Evolutionary conservation across 495 filamentous ascomycete genomes (phyloP).

Genomic region (Xylaria palmicola): DNA sequence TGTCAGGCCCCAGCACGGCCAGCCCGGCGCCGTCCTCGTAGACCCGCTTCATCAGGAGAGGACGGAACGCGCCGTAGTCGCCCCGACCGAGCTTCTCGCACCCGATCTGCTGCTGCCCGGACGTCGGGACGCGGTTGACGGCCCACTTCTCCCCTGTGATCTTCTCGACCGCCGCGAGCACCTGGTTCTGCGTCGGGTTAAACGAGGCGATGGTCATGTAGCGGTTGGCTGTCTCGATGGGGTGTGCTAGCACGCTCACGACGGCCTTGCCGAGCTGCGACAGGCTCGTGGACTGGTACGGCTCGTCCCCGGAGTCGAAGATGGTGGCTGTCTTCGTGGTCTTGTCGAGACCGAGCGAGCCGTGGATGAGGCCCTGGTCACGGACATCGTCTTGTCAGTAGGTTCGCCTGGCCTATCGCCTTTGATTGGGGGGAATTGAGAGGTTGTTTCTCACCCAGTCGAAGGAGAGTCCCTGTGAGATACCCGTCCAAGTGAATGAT

Average conservation of each 20-base stretch:
- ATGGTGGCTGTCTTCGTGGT: slow-evolving; percentile 43
- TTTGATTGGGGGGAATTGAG: neutral
- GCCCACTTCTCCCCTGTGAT: slow-evolving; percentile 43
- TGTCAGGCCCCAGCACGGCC: slow-evolving; percentile 28
- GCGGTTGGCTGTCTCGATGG: slow-evolving; percentile 54
- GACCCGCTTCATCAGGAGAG: slow-evolving; percentile 35
- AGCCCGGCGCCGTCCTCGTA: slow-evolving; percentile 48
- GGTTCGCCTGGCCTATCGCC: neutral
- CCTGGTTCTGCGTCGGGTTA: slow-evolving; percentile 53
- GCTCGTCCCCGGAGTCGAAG: slow-evolving; percentile 54
- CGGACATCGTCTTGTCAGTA: neutral
- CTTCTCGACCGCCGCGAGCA: slow-evolving; percentile 51
- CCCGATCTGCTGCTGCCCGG: slow-evolving; percentile 43
- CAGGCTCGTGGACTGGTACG: slow-evolving; percentile 49
- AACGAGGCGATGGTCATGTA: slow-evolving; percentile 51
- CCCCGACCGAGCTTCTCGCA: slow-evolving; percentile 45
- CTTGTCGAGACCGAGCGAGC: slow-evolving; percentile 42
- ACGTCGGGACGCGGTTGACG: slow-evolving; percentile 37
- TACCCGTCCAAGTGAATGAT: slow-evolving; percentile 50
- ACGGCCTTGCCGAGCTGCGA: slow-evolving; percentile 49
- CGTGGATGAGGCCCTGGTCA: slow-evolving; percentile 37
- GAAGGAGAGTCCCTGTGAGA: slow-evolving; percentile 53
- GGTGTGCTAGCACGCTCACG: slow-evolving; percentile 48
- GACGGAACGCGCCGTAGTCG: slow-evolving; percentile 43
- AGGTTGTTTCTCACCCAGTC: slow-evolving; percentile 40